Conservation (phyloP, 129 eudicot genomes). For the Flaveria robusta region DNA sequence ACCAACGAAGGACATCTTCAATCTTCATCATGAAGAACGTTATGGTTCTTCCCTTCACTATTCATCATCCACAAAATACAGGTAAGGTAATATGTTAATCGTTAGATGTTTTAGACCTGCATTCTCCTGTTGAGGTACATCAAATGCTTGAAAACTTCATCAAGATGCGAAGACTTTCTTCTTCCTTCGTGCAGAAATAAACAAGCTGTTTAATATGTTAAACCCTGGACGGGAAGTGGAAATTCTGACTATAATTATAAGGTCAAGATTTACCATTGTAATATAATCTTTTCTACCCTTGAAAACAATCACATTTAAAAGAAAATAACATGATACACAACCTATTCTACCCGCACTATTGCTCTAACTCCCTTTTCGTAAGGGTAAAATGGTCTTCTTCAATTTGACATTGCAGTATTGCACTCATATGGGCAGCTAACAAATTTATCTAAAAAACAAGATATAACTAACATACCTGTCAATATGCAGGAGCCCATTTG, state of each 20-base stretch:
- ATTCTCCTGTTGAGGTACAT: not conserved
- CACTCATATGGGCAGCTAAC: too few relatives aligned
- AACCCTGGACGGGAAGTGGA: constrained; percentile 10
- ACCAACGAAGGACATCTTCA: not conserved
- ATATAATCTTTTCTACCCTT: not conserved
- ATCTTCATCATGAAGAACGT: not conserved
- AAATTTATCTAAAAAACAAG: not conserved
- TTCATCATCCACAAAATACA: constrained; percentile 13
- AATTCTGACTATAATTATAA: not conserved
- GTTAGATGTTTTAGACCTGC: not conserved
- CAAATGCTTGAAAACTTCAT: not conserved
- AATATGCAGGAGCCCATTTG: constrained; percentile 36
- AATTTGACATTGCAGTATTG: not conserved
- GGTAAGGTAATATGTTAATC: not conserved
- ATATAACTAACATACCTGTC: constrained; percentile 48
- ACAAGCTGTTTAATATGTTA: not conserved
- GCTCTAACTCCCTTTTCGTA: not conserved
- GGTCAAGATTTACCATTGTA: not conserved
- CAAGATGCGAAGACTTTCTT: not conserved
- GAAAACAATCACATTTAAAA: constrained; percentile 6
- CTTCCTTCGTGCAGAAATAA: not conserved
- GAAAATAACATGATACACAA: not conserved
- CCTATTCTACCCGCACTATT: constrained; percentile 1
- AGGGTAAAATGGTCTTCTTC: constrained; percentile 18
- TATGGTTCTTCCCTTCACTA: constrained; percentile 13